Percentiles rank a stretch among this genome's conserved stretches.
phyloP scores from a whole-genome alignment of 1,284 basidiomycete genomes.

The Tetrapyrgos nigripes region DNA sequence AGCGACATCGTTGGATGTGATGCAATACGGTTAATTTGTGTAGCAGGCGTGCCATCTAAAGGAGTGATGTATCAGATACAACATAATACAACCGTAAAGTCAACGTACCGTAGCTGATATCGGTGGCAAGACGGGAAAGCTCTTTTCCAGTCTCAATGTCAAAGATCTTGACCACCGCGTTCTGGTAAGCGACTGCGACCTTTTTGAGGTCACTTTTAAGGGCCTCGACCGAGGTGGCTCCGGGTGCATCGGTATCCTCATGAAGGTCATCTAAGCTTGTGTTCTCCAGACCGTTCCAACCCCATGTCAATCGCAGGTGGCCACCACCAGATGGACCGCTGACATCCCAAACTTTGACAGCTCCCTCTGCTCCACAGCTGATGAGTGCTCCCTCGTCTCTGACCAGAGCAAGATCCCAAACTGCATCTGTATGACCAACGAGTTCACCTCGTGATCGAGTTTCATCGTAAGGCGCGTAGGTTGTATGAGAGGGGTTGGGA shows the following conservation, averaged over 20 bases:
- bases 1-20: conserved; percentile 93
- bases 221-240: conserved; percentile 83
- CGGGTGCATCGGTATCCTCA: conserved; percentile 60
- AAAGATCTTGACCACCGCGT: conserved; percentile 90
- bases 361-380: conserved; percentile 90
- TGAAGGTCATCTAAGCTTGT: conserved; percentile 54
- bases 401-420: conserved; percentile 91
- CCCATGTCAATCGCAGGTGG: conserved; percentile 78
- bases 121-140: conserved; percentile 69
- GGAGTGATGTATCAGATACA: conserved; percentile 13
- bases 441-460: conserved; percentile 80
- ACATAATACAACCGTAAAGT: conserved; percentile 6
- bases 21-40: conserved; percentile 89
- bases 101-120: conserved; percentile 72
- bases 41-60: conserved; percentile 71
- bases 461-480: conserved; percentile 89
- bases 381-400: conserved; percentile 83
- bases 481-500: conserved; percentile 74
- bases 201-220: conserved; percentile 81
- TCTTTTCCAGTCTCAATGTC: conserved; percentile 89
- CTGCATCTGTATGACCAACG: conserved; percentile 92
- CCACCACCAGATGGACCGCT: conserved; percentile 65
- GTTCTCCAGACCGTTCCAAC: conserved; percentile 73
- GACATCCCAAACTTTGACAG: conserved; percentile 93
- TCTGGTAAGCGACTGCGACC: conserved; percentile 91